phyloP scores from a whole-genome alignment of 345 rosid genomes.

The Eucalyptus regnans region DNA sequence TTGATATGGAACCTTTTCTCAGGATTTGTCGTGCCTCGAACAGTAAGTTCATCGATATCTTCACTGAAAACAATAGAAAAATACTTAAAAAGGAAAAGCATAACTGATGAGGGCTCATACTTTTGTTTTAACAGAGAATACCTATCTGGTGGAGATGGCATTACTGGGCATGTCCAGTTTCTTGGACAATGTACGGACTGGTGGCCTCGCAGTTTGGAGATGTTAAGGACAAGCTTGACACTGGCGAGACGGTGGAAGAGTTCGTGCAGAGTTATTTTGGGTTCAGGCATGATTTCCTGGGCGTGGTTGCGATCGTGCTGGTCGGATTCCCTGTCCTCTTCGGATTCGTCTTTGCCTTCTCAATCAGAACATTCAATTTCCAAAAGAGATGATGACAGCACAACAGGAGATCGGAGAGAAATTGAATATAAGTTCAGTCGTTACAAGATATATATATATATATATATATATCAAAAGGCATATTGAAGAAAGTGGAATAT shows the following conservation, averaged over 20 bases:
- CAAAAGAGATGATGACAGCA: conserved; percentile 31
- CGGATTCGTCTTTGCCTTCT: conserved; percentile 56
- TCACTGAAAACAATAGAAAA: not conserved
- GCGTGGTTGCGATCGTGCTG: conserved; percentile 33
- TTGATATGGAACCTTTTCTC: conserved; percentile 53
- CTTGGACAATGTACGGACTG: conserved; percentile 56
- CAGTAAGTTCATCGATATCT: conserved; percentile 5
- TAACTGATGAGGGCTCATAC: not conserved
- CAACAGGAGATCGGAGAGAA: not conserved
- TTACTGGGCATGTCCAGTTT: conserved; percentile 36
- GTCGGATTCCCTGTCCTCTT: conserved; percentile 40
- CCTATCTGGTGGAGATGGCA: conserved; percentile 78
- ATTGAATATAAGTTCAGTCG: not conserved
- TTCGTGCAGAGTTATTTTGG: conserved; percentile 48
- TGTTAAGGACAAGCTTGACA: conserved; percentile 18
- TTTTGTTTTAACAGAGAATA: conserved; percentile 24
- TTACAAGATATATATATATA: not conserved
- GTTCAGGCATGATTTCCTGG: conserved; percentile 39
- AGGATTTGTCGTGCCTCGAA: conserved; percentile 36
- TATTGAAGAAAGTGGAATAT: not conserved
- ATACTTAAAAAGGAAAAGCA: not conserved
- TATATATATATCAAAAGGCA: not conserved
- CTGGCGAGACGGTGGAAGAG: conserved; percentile 40
- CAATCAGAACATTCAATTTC: conserved; percentile 71
- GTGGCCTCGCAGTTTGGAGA: conserved; percentile 50